Percentiles rank a stretch among this genome's conserved stretches.
phyloP scores from a whole-genome alignment of 768 basidiomycete genomes.

The Trametopsis cervina region DNA sequence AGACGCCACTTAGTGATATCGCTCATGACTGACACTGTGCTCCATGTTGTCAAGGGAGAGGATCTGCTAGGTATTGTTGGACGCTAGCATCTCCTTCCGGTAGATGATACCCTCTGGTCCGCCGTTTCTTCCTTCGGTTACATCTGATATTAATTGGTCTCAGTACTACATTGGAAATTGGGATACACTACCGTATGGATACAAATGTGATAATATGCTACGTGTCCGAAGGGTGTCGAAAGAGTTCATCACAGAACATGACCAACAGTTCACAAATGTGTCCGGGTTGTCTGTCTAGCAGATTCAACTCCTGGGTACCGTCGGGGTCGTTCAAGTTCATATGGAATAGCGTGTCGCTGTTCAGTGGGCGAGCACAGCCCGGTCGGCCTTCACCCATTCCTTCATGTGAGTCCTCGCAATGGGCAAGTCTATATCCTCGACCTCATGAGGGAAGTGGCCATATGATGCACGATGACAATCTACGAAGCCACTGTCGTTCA shows the following conservation, averaged over 20 bases:
- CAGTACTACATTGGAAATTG: not conserved
- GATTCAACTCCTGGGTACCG: too few relatives aligned
- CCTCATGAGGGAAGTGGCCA: slow-evolving; percentile 32
- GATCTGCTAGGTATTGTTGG: not conserved
- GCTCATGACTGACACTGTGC: not conserved
- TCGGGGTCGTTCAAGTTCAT: not conserved
- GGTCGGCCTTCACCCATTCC: slow-evolving; percentile 26
- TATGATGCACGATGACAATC: slow-evolving; percentile 14
- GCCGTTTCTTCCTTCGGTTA: too few relatives aligned
- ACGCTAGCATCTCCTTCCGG: too few relatives aligned
- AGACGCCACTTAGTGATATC: slow-evolving; percentile 1
- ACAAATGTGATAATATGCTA: not conserved
- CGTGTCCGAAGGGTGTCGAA: too few relatives aligned
- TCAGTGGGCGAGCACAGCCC: not conserved
- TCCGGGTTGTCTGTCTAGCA: too few relatives aligned
- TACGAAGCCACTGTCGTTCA: slow-evolving; percentile 10
- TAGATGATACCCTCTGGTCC: too few relatives aligned
- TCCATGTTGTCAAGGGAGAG: not conserved
- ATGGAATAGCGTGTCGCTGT: too few relatives aligned
- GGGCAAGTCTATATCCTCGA: slow-evolving; percentile 45
- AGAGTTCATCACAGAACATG: not conserved
- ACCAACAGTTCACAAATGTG: not conserved
- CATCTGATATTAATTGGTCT: too few relatives aligned
- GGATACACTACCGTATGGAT: not conserved
- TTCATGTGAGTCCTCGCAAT: slow-evolving; percentile 46